Percentiles rank a stretch among this genome's conserved stretches.
Conservation (phyloP, 1,284 basidiomycete genomes). For the Cryptococcus neoformans region DNA sequence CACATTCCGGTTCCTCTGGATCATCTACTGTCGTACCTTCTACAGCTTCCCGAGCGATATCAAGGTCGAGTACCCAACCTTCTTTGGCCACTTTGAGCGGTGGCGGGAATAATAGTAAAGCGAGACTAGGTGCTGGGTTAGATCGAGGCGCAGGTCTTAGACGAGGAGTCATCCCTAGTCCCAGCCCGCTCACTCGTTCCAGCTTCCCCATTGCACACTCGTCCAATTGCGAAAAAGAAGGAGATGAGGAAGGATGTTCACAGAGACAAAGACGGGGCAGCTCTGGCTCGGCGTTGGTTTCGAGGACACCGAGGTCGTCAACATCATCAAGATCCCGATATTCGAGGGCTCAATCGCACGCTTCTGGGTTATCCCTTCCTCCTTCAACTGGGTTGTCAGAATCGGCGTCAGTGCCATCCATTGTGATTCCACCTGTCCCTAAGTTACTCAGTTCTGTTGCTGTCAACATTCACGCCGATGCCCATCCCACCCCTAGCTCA, state of each 20-base stretch:
- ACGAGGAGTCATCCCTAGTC: slow-evolving; percentile 16
- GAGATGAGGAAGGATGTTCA: background rate
- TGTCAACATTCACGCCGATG: too few relatives aligned
- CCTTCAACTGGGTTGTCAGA: slow-evolving; percentile 1
- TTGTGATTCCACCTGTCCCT: slow-evolving; percentile 11
- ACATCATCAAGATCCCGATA: slow-evolving; percentile 1
- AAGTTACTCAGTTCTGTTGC: too few relatives aligned
- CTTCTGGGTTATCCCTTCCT: slow-evolving; percentile 11
- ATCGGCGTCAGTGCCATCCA: too few relatives aligned
- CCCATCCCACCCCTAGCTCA: too few relatives aligned
- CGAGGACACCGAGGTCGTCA: slow-evolving; percentile 17
- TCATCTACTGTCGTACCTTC: slow-evolving; percentile 23
- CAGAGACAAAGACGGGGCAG: background rate
- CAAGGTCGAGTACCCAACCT: too few relatives aligned
- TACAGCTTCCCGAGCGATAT: background rate
- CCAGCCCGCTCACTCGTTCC: background rate
- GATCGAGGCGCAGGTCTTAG: slow-evolving; percentile 8
- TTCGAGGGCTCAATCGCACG: slow-evolving; percentile 34
- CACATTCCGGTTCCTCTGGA: slow-evolving; percentile 21
- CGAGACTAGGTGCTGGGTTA: background rate
- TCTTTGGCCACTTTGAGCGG: too few relatives aligned
- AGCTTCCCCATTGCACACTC: slow-evolving; percentile 15
- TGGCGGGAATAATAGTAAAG: too few relatives aligned
- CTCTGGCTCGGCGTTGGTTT: background rate
- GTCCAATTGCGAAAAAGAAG: background rate